phyloP scores from a whole-genome alignment of 2,329 filamentous ascomycete species.

The Cytospora chrysosperma region DNA sequence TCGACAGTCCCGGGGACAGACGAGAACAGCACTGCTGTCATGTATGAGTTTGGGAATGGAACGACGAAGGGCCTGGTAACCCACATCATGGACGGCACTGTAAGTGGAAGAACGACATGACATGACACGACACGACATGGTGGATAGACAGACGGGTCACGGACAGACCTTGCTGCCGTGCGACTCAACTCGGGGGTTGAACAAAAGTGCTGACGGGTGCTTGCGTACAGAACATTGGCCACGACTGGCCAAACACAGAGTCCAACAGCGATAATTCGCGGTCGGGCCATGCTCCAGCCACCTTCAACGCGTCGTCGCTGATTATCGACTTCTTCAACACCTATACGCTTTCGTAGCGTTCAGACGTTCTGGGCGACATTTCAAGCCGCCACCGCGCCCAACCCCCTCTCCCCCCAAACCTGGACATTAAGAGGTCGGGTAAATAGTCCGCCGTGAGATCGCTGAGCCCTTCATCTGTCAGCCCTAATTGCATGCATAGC shows the following conservation, averaged over 20 bases:
- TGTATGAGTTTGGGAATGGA: constrained; percentile 36
- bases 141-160: too few species aligned
- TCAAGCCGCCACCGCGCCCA: too few species aligned
- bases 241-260: constrained; percentile 26
- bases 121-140: background rate
- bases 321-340: constrained; percentile 25
- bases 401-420: too few species aligned
- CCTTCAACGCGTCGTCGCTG: constrained; percentile 25
- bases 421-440: too few species aligned
- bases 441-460: background rate
- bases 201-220: background rate
- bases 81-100: constrained; percentile 36
- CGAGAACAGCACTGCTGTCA: constrained; percentile 27
- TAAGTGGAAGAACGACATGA: constrained; percentile 2
- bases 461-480: background rate
- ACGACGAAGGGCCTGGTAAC: constrained; percentile 29
- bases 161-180: background rate
- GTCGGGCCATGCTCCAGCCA: constrained; percentile 24
- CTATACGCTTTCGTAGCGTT: constrained; percentile 4
- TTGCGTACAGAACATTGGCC: constrained; percentile 18
- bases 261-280: constrained; percentile 25
- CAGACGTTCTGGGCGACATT: too few species aligned
- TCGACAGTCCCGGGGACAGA: constrained; percentile 16
- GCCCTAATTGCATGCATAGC: background rate
- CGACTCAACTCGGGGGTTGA: background rate